Evolutionary conservation across 768 basidiomycete species (phyloP).

Genomic region (Lentinula guzmanii): DNA sequence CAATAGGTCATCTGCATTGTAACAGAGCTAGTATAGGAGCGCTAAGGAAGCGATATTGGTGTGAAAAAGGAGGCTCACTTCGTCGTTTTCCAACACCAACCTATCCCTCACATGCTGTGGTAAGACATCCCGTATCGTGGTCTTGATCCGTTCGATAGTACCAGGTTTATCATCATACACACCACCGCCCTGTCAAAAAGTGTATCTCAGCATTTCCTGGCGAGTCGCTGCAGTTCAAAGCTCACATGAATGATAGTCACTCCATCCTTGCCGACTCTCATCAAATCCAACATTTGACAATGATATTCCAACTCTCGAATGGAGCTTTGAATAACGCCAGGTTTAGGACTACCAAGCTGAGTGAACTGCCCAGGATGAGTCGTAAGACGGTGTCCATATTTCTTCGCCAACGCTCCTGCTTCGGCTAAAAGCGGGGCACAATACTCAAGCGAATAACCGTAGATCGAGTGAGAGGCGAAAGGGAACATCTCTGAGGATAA

Average conservation of each 20-base stretch:
- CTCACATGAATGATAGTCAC: slow-evolving; percentile 84
- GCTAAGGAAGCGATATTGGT: not conserved
- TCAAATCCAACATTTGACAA: slow-evolving; percentile 78
- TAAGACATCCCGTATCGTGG: slow-evolving; percentile 55
- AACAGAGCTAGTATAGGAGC: slow-evolving; percentile 50
- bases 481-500: slow-evolving; percentile 93
- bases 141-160: slow-evolving; percentile 68
- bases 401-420: slow-evolving; percentile 62
- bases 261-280: slow-evolving; percentile 77
- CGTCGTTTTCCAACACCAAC: slow-evolving; percentile 91
- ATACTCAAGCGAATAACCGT: slow-evolving; percentile 80
- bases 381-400: slow-evolving; percentile 74
- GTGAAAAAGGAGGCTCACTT: slow-evolving; percentile 40
- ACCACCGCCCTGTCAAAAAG: slow-evolving; percentile 58
- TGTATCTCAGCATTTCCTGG: not conserved
- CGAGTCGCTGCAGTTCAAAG: slow-evolving; percentile 2
- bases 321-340: slow-evolving; percentile 67
- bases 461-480: slow-evolving; percentile 73
- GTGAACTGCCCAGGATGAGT: slow-evolving; percentile 88
- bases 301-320: slow-evolving; percentile 84
- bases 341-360: slow-evolving; percentile 73
- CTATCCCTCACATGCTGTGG: slow-evolving; percentile 61
- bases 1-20: slow-evolving; percentile 85
- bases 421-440: slow-evolving; percentile 48
- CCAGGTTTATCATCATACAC: slow-evolving; percentile 75